These are phyloP conservation scores for Calamus simplicifolius DNA, from an alignment of 176 grass and related monocot genomes.

Conservation along the genomic window DNA sequence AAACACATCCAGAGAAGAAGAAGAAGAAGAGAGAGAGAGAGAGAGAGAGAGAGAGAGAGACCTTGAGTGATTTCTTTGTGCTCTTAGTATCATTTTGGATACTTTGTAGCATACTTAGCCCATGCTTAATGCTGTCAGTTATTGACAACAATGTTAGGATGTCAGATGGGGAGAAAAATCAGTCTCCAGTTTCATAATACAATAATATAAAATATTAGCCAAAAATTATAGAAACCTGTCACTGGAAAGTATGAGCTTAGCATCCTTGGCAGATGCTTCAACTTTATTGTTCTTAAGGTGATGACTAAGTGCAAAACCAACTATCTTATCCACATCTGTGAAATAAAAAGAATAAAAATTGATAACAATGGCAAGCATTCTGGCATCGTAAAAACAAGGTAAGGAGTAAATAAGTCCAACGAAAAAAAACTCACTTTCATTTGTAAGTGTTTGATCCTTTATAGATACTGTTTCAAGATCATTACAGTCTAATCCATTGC, in stretches of 20 bases:
- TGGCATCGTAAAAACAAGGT: neutral
- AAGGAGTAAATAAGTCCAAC: constrained; percentile 11
- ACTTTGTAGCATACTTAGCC: constrained; percentile 78
- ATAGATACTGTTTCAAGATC: constrained; percentile 86
- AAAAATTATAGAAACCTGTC: constrained; percentile 41
- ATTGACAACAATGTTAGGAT: constrained; percentile 13
- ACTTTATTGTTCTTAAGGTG: constrained; percentile 62
- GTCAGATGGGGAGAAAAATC: neutral
- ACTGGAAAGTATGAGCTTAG: constrained; percentile 52
- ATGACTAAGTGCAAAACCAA: constrained; percentile 92
- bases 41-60: constrained; percentile 10
- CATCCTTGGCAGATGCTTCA: constrained; percentile 53
- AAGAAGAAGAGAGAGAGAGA: too few species aligned
- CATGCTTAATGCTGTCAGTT: constrained; percentile 73
- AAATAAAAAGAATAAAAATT: constrained; percentile 9
- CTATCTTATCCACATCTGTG: constrained; percentile 88
- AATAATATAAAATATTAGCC: neutral
- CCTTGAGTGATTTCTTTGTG: constrained; percentile 95
- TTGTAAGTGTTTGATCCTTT: constrained; percentile 86
- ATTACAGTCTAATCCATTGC: constrained; percentile 75
- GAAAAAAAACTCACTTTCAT: constrained; percentile 81
- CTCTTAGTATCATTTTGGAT: constrained; percentile 93
- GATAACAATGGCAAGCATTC: neutral
- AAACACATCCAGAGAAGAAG: too few species aligned
- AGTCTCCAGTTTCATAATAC: neutral